Base-by-base conservation (phyloP, 75 land plant genomes). In the Cryptomeria japonica region DNA sequence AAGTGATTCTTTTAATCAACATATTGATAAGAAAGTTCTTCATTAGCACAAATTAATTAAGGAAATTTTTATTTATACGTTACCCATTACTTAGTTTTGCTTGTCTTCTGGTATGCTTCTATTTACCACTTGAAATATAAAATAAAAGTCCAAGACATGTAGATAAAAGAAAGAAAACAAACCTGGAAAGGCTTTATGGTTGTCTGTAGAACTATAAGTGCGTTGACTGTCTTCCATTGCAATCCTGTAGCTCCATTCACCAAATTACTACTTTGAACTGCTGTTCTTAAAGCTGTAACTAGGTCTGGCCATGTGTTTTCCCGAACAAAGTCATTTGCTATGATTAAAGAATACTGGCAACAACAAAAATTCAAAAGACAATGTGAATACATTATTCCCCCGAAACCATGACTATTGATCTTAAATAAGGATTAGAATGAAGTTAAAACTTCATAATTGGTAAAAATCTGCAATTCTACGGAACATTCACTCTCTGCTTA, bases 121-220 rank as follows among this genome's bases (percentile, higher is more conserved):
- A 46, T 41, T 82, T 82, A 7, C 49, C 83, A 34, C n/a, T 85
- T 85, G 19, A 16, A 85, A 58, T 18, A 79, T 82, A 46, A 82
- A 28, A 42, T n/a, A 28, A 82, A 32, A 4, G 41, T n/a, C 84
- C 53, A 85, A 38, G 5, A 88, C 25, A 37, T 2, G 32, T 19
- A 86, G 13, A 79, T 47, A n/a, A 53, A 83, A 19, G 61, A 44
- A 37, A 44, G 11, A 28, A 25, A 36, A 76, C 58, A 28, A 90
- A 96, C 98, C 96, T 95, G 96, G 87, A 96, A 97, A 51, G 98
- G 98, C 84, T 91, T 94, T 32, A 93, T 70, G 73, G 93, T 89
- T 10, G 98, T 80, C 84, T 96, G 96, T 39, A 97, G 88, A 73
- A 91, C 92, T 16, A 90, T 86, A 51, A 97, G 95, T 14, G 91